phyloP scores from a whole-genome alignment of 2,329 filamentous ascomycete species.

The Didymella lethalis region DNA sequence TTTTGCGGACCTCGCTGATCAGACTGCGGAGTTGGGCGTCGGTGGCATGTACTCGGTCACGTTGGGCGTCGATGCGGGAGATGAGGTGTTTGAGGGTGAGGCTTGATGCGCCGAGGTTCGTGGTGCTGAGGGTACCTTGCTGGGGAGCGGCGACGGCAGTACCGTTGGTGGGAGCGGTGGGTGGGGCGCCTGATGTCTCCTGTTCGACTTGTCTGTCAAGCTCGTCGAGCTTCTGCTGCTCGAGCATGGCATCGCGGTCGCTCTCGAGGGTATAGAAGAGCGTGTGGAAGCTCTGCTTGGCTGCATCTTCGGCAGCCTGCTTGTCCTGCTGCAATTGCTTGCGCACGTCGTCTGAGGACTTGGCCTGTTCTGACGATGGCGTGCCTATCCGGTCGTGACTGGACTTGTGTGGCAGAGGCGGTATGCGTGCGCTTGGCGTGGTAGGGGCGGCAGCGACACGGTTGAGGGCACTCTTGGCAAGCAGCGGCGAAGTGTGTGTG shows the following conservation, averaged over 20 bases:
- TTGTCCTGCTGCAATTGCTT: conserved; percentile 93
- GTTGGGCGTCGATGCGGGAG: conserved; percentile 90
- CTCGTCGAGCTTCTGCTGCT: conserved; percentile 96
- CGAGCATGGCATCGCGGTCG: conserved; percentile 94
- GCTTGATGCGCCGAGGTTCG: conserved; percentile 94
- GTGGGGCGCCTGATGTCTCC: conserved; percentile 77
- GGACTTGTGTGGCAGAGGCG: conserved; percentile 71
- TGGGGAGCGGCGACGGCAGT: conserved; percentile 64
- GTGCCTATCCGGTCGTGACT: conserved; percentile 66
- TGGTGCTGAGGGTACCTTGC: conserved; percentile 88
- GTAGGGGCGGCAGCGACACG: conserved; percentile 64
- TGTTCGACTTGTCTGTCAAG: conserved; percentile 95
- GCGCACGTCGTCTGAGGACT: conserved; percentile 84
- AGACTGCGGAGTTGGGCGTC: conserved; percentile 90
- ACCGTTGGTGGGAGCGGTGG: conserved; percentile 58
- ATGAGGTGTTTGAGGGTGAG: conserved; percentile 97
- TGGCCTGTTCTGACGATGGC: conserved; percentile 64
- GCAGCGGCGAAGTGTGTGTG: conserved; percentile 58
- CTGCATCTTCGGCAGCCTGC: conserved; percentile 87
- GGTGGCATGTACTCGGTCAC: conserved; percentile 86
- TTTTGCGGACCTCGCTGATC: conserved; percentile 98
- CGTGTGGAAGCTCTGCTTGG: conserved; percentile 88
- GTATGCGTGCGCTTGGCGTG: conserved; percentile 70
- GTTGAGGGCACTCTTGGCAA: conserved; percentile 62
- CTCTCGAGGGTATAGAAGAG: conserved; percentile 96